Evolutionary conservation across 1,139 yeast genomes (phyloP).

Genomic region (Yamadazyma sp.): DNA sequence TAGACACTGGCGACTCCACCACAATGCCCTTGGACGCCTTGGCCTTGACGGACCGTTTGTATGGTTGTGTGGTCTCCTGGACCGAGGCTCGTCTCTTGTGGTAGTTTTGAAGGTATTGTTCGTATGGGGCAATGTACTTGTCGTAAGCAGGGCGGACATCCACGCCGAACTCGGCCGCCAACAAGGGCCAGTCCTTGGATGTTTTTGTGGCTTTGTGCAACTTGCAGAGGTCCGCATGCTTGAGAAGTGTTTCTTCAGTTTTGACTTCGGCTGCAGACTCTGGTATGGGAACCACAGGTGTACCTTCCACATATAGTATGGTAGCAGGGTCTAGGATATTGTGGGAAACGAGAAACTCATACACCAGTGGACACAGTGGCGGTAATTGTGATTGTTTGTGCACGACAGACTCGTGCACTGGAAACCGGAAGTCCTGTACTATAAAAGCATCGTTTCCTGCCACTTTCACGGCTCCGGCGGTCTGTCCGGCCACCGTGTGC

Average conservation of each 20-base stretch:
- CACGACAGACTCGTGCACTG: not conserved
- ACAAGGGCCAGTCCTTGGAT: not conserved
- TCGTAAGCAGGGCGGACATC: constrained; percentile 4
- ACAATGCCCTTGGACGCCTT: constrained; percentile 51
- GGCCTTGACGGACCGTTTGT: constrained; percentile 43
- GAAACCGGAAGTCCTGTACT: not conserved
- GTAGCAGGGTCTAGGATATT: not conserved
- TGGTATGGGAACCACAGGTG: not conserved
- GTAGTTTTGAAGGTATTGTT: not conserved
- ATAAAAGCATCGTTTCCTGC: constrained; percentile 14
- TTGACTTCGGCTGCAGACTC: not conserved
- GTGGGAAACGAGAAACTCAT: not conserved
- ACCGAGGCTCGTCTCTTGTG: not conserved
- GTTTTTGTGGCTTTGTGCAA: not conserved
- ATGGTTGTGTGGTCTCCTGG: constrained; percentile 34
- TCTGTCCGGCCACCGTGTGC: constrained; percentile 39
- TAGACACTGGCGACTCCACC: constrained; percentile 34
- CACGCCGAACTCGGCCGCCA: not conserved
- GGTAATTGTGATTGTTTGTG: too few relatives aligned
- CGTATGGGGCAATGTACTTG: not conserved
- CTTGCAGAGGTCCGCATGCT: not conserved
- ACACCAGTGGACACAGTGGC: not conserved
- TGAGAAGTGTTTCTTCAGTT: not conserved
- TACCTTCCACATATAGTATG: not conserved
- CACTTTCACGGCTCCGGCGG: constrained; percentile 74